phyloP scores from a whole-genome alignment of 768 basidiomycete species.

The Gymnopilus dilepis region DNA sequence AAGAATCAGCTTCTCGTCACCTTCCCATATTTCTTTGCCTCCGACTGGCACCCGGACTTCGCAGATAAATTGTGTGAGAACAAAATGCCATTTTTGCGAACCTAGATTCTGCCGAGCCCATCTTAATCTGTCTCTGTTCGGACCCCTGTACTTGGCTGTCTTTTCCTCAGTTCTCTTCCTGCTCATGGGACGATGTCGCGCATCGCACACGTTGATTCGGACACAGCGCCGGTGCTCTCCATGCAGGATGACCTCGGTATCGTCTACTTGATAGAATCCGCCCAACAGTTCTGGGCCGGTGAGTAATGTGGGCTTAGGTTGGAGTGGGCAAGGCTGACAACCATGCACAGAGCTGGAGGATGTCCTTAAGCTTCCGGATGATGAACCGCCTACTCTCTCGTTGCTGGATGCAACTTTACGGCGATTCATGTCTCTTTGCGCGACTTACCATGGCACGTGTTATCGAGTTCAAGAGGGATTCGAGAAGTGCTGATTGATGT shows the following conservation, averaged over 20 bases:
- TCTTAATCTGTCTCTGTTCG: constrained; percentile 19
- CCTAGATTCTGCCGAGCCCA: constrained; percentile 14
- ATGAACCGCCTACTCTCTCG: constrained; percentile 66
- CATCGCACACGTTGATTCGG: constrained; percentile 34
- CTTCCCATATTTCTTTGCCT: not conserved
- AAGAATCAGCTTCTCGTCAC: not conserved
- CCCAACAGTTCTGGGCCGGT: constrained; percentile 94
- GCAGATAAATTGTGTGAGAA: constrained; percentile 10
- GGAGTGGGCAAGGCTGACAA: constrained; percentile 5
- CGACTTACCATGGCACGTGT: constrained; percentile 83
- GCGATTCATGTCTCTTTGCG: constrained; percentile 78
- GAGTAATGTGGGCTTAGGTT: constrained; percentile 30
- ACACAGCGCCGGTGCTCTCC: constrained; percentile 37
- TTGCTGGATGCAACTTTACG: constrained; percentile 80
- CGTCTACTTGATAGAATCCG: constrained; percentile 80
- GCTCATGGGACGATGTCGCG: constrained; percentile 30
- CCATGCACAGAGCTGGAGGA: constrained; percentile 81
- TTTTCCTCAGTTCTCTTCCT: constrained; percentile 15
- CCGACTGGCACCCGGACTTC: not conserved
- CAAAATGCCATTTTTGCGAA: not conserved
- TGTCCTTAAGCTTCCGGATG: constrained; percentile 67
- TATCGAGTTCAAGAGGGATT: constrained; percentile 1
- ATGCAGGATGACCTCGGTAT: constrained; percentile 78
- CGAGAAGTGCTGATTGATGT: constrained; percentile 13
- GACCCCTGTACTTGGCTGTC: constrained; percentile 19